phyloP scores from a whole-genome alignment of 352 stramenopile species.

The Pythium phragmitis region DNA sequence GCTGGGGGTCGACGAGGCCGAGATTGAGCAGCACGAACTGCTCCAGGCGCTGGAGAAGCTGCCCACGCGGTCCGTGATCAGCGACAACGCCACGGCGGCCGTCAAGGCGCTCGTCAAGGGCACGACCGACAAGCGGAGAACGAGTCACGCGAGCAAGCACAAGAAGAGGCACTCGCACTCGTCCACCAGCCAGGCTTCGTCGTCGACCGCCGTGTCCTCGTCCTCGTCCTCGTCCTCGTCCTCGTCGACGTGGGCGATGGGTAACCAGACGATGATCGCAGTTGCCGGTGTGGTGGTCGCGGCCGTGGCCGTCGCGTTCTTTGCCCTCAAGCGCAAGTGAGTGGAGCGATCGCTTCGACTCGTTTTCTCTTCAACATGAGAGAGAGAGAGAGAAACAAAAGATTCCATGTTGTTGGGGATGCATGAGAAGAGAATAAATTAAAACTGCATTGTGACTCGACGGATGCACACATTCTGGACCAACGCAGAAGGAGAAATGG shows the following conservation, averaged over 20 bases:
- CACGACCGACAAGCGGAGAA: conserved; percentile 32
- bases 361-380: background rate
- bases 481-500: background rate
- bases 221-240: background rate
- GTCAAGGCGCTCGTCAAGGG: conserved; percentile 65
- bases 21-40: conserved; percentile 74
- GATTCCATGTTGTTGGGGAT: background rate
- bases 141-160: conserved; percentile 4
- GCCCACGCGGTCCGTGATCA: conserved; percentile 58
- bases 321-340: conserved; percentile 48
- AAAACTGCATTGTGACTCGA: conserved; percentile 20
- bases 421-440: conserved; percentile 27
- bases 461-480: background rate
- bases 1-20: conserved; percentile 65
- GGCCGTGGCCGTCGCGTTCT: conserved; percentile 31
- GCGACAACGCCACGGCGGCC: conserved; percentile 57
- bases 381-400: background rate
- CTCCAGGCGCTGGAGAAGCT: conserved; percentile 74
- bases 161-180: conserved; percentile 11
- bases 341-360: background rate
- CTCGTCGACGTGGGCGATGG: conserved; percentile 13
- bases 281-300: conserved; percentile 39
- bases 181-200: background rate
- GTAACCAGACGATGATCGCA: conserved; percentile 8
- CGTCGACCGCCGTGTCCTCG: background rate